Evolutionary conservation across 2,329 filamentous ascomycete genomes (phyloP).

Genomic region (Bipolaris zeicola): DNA sequence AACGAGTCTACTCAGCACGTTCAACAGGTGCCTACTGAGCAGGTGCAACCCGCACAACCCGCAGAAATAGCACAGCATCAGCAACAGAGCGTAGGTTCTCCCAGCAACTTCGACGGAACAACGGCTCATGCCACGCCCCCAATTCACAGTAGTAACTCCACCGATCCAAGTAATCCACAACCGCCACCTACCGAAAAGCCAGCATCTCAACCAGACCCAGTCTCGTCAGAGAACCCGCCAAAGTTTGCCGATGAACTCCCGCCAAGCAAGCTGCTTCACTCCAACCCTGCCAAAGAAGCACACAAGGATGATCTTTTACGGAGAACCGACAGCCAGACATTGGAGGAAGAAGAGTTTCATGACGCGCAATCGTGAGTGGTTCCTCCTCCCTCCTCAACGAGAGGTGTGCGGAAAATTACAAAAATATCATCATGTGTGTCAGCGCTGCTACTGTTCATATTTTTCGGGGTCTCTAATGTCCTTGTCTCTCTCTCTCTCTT

Average conservation of each 20-base stretch:
- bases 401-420: not conserved
- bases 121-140: constrained; percentile 32
- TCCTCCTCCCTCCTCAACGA: not conserved
- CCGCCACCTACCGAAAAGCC: constrained; percentile 14
- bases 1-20: constrained; percentile 10
- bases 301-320: constrained; percentile 26
- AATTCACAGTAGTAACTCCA: constrained; percentile 11
- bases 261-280: constrained; percentile 35
- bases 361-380: constrained; percentile 51
- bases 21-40: constrained; percentile 6
- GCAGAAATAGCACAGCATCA: constrained; percentile 13
- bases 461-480: not conserved
- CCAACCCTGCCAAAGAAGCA: constrained; percentile 28
- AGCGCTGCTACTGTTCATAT: not conserved
- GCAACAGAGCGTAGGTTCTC: constrained; percentile 56
- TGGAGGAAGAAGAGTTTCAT: constrained; percentile 54
- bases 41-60: constrained; percentile 14
- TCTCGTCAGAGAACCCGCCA: constrained; percentile 14
- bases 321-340: constrained; percentile 51
- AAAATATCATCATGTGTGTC: not conserved
- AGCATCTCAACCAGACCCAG: constrained; percentile 8
- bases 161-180: constrained; percentile 10
- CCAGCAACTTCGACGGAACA: constrained; percentile 59
- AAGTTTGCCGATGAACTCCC: constrained; percentile 29
- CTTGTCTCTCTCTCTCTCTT: not conserved